phyloP scores from a whole-genome alignment of 305 asterid species.

The Lippia alba region DNA sequence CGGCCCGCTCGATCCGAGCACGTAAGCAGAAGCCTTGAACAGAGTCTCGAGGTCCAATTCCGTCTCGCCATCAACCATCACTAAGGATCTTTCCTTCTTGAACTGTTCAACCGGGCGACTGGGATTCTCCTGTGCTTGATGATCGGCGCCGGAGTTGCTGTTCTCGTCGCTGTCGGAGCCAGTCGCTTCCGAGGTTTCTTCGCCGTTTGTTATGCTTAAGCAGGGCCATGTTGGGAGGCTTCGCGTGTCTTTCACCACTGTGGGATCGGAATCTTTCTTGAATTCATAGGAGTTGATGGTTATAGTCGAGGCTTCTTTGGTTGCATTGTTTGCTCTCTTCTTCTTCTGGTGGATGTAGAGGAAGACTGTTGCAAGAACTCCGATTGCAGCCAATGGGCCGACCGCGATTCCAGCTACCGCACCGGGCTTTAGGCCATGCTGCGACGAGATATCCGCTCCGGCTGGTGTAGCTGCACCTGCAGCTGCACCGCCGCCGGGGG shows the following conservation, averaged over 20 bases:
- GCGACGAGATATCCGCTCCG: conserved; percentile 39
- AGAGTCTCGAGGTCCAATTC: conserved; percentile 69
- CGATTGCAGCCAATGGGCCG: conserved; percentile 72
- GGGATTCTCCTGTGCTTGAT: conserved; percentile 20
- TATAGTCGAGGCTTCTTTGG: conserved; percentile 36
- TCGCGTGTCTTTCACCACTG: conserved; percentile 42
- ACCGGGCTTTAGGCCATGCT: conserved; percentile 64
- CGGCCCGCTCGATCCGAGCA: conserved; percentile 77
- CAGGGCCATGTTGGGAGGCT: conserved; percentile 59
- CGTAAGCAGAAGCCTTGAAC: conserved; percentile 85
- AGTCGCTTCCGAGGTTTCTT: conserved; percentile 59
- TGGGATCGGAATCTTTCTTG: conserved; percentile 45
- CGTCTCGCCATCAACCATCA: conserved; percentile 84
- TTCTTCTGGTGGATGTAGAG: conserved; percentile 58
- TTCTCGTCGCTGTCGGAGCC: conserved; percentile 61
- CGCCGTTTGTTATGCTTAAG: conserved; percentile 51
- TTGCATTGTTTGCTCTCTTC: conserved; percentile 36
- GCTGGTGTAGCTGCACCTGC: conserved; percentile 27
- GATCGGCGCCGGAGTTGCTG: conserved; percentile 2
- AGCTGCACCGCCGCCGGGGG: conserved; percentile 34
- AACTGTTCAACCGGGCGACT: conserved; percentile 20
- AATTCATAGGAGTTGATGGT: conserved; percentile 32
- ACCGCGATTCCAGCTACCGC: conserved; percentile 65
- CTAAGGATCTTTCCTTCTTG: conserved; percentile 48
- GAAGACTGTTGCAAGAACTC: conserved; percentile 57